Evolutionary conservation across 2,329 filamentous ascomycete species (phyloP).

Genomic region (Pseudofabraea citricarpa): DNA sequence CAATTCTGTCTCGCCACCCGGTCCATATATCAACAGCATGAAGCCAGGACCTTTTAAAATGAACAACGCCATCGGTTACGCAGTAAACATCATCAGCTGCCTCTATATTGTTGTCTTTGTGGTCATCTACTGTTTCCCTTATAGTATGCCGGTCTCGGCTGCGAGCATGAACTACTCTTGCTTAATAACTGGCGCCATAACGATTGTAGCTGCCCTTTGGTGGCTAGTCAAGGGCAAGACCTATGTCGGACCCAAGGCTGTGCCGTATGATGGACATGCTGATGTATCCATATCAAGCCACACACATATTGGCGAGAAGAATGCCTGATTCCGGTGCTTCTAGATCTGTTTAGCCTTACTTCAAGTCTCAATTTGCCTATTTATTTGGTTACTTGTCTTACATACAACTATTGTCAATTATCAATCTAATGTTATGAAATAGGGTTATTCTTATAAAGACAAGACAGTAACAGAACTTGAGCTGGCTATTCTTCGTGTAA

Average conservation of each 20-base stretch:
- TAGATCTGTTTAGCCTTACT: too few species aligned
- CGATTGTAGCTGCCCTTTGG: conserved; percentile 34
- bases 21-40: neutral
- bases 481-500: too few species aligned
- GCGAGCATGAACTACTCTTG: conserved; percentile 49
- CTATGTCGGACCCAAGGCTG: conserved; percentile 20
- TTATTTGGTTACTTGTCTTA: neutral
- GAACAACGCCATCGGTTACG: conserved; percentile 40
- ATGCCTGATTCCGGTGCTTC: too few species aligned
- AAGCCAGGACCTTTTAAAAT: conserved; percentile 55
- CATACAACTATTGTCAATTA: neutral
- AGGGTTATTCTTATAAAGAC: too few species aligned
- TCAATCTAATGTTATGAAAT: too few species aligned
- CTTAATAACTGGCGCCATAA: conserved; percentile 39
- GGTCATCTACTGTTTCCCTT: conserved; percentile 60
- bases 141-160: conserved; percentile 37
- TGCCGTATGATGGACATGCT: neutral
- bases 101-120: conserved; percentile 56
- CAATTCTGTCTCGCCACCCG: neutral
- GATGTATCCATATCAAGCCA: neutral
- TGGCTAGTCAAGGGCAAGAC: conserved; percentile 31
- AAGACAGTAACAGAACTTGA: too few species aligned
- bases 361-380: neutral
- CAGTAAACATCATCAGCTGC: conserved; percentile 46
- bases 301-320: neutral